Evolutionary conservation across 2,329 filamentous ascomycete genomes (phyloP).

Genomic region (Aspergillus tubingensis): DNA sequence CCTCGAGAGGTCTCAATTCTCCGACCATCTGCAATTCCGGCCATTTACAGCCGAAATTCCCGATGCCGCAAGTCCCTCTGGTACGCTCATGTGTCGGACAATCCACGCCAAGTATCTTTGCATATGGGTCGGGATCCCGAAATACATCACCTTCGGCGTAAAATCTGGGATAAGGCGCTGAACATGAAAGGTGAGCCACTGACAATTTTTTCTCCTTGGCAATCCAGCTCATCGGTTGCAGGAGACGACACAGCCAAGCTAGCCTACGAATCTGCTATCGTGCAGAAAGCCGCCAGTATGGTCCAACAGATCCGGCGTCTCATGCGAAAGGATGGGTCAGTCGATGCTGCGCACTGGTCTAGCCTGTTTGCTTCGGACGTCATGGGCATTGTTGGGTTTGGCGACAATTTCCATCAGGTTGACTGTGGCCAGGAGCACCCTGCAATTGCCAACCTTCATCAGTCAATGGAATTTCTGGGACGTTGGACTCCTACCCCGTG

Average conservation of each 20-base stretch:
- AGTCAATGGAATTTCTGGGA: neutral
- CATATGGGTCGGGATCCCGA: neutral
- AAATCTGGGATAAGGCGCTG: neutral
- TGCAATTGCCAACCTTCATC: neutral
- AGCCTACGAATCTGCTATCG: too few species aligned
- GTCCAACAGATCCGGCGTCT: too few species aligned
- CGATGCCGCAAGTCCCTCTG: constrained; percentile 16
- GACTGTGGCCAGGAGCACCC: neutral
- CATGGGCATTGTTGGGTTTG: neutral
- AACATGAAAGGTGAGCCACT: neutral
- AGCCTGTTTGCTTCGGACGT: neutral
- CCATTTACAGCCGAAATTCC: constrained; percentile 14
- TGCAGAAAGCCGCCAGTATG: too few species aligned
- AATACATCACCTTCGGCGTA: neutral
- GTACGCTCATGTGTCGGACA: constrained; percentile 16
- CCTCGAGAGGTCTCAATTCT: constrained; percentile 16
- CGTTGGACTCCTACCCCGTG: neutral
- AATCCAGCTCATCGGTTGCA: too few species aligned
- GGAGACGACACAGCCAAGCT: too few species aligned
- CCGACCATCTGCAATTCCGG: constrained; percentile 11
- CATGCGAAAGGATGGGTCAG: too few species aligned
- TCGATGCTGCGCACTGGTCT: too few species aligned
- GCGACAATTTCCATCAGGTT: neutral
- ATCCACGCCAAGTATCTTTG: neutral
- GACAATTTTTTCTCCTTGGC: neutral